Base-by-base conservation (phyloP, 352 stramenopile species). In the Globisporangium canariense region DNA sequence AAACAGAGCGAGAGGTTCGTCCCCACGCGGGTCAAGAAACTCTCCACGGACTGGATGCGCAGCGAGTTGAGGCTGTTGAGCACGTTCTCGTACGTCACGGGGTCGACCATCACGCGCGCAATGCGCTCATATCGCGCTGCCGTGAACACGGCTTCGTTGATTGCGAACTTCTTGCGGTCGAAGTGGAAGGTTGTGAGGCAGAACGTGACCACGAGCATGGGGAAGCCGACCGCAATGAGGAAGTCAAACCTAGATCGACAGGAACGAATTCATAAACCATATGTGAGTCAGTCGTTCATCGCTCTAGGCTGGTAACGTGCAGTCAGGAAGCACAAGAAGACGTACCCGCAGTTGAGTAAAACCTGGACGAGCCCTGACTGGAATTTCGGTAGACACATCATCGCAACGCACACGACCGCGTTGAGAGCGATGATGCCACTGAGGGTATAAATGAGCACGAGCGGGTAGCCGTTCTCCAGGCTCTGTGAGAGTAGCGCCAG, bases 61-160 rank as follows among this genome's bases (percentile, higher is more conserved):
- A 83, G 61, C 3, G 62, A 71, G 14, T 78, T 69, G 10, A 81
- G 50, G 9, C 41, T 69, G 38, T 68, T 20, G 49, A 71, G 65
- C 57, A 80, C 68, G 51, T 28, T 28, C 25, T 28, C 25, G 25
- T 28, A 63, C 41, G 11, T 47, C 2, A 67, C 64, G 0, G 68
- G 68, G 36, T 78, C 50, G 2, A 65, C 40, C 1, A 70, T 61
- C 7, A 76, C 59, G 5, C 47, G 58, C 0, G 70, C 65, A 2
- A 25, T 1, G 0, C 11, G 60, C 14, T 74, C 62, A 32, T 69
- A 76, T 2, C 32, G 45, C 0, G 59, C 73, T 1, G 41, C 6
- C 6, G 64, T 62, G 28, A 71, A 79, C 0, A 70, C 36, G 1
- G 62, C 41, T 1, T 57, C 13, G 47, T 77, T 77, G 52, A 77